Conservation (phyloP, 768 basidiomycete genomes). For the Phylloporus sp. region DNA sequence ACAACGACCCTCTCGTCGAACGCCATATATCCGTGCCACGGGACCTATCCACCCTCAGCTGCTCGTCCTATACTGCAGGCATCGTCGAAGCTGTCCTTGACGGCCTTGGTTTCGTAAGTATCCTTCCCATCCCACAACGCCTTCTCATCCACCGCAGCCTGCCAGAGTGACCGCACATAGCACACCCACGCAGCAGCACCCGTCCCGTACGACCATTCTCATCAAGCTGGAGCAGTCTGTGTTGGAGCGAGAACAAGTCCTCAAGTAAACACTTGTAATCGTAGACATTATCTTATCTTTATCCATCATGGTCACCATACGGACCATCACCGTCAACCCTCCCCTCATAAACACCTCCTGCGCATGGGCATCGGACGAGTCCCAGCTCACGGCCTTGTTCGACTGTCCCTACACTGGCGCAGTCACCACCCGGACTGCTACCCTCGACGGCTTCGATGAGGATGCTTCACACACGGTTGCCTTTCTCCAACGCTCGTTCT, state of each 20-base stretch:
- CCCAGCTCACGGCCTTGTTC: constrained; percentile 65
- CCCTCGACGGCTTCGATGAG: constrained; percentile 67
- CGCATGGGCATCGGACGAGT: constrained; percentile 71
- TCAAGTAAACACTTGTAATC: constrained; percentile 50
- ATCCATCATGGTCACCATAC: constrained; percentile 51
- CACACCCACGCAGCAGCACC: constrained; percentile 77
- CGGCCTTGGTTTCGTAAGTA: constrained; percentile 88
- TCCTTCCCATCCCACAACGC: not conserved
- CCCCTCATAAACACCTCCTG: constrained; percentile 77
- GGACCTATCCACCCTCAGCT: constrained; percentile 91
- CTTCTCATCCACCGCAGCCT: constrained; percentile 52
- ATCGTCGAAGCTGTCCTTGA: constrained; percentile 97
- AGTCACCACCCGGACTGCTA: constrained; percentile 77
- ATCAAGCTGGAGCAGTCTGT: constrained; percentile 95
- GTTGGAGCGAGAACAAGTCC: constrained; percentile 87
- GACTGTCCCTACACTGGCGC: constrained; percentile 68
- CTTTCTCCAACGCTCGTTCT: constrained; percentile 45
- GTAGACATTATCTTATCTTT: constrained; percentile 3
- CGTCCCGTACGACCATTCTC: constrained; percentile 89
- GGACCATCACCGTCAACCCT: constrained; percentile 53
- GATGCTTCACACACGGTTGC: constrained; percentile 59
- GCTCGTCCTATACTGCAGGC: constrained; percentile 96
- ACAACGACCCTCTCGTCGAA: constrained; percentile 92
- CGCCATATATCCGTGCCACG: constrained; percentile 90
- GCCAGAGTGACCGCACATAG: constrained; percentile 95